Evolutionary conservation across 2,329 filamentous ascomycete species (phyloP).

Genomic region (Aureobasidium sp.): DNA sequence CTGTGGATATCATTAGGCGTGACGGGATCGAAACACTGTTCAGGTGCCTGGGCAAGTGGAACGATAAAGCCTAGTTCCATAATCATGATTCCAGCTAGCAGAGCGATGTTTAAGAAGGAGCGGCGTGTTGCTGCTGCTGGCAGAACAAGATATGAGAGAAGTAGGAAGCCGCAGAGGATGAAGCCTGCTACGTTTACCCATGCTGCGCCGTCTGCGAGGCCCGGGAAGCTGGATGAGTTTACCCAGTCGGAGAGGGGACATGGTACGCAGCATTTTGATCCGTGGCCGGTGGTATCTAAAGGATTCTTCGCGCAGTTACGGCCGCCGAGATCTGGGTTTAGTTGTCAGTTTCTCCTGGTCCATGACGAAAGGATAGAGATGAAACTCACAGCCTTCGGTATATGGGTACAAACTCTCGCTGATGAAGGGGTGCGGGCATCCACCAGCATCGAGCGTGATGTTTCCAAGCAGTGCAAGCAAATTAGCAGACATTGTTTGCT

Average conservation of each 20-base stretch:
- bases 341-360: not conserved
- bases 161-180: conserved; percentile 62
- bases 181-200: conserved; percentile 71
- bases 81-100: conserved; percentile 62
- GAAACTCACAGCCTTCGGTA: conserved; percentile 23
- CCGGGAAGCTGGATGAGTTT: conserved; percentile 47
- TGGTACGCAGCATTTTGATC: conserved; percentile 65
- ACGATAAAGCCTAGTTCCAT: conserved; percentile 82
- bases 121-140: conserved; percentile 74
- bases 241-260: conserved; percentile 75
- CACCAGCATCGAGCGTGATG: conserved; percentile 21
- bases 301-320: conserved; percentile 25
- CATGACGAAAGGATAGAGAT: no score
- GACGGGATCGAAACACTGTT: conserved; percentile 74
- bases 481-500: not conserved
- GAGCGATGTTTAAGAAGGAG: conserved; percentile 77
- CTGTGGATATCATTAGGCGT: conserved; percentile 79
- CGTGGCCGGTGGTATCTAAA: conserved; percentile 19
- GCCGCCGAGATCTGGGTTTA: conserved; percentile 18
- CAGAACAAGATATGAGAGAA: conserved; percentile 68
- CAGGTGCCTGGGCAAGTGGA: conserved; percentile 63
- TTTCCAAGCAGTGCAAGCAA: conserved; percentile 15
- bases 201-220: conserved; percentile 60
- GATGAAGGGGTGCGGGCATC: conserved; percentile 25
- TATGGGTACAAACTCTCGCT: conserved; percentile 22